A percentile compares a stretch with the other conserved stretches of the same genome.
These are phyloP conservation scores for Leucocoprinus birnbaumii DNA, from an alignment of 768 basidiomycete species.

Conservation along the genomic window DNA sequence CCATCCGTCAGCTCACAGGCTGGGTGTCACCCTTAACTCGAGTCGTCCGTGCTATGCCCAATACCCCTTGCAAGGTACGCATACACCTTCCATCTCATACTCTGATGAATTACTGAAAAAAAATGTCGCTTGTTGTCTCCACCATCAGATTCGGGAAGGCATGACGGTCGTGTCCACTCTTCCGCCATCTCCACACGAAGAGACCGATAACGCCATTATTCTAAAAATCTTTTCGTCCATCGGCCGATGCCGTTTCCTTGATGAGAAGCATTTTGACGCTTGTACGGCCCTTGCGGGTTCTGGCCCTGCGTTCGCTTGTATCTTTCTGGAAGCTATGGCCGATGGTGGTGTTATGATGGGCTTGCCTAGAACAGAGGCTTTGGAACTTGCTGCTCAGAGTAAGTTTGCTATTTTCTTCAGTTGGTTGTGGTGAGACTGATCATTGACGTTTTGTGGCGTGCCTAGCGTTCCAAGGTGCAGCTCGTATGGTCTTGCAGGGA, in stretches of 20 bases:
- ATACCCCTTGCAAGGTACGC: constrained; percentile 90
- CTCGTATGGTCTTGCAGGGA: constrained; percentile 88
- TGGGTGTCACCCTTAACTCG: constrained; percentile 79
- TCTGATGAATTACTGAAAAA: background rate
- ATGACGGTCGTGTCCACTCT: constrained; percentile 93
- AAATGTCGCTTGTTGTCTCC: background rate
- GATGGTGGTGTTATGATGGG: constrained; percentile 99
- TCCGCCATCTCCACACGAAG: constrained; percentile 45
- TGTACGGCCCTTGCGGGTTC: constrained; percentile 96
- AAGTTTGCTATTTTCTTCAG: constrained; percentile 18
- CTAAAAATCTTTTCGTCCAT: constrained; percentile 96
- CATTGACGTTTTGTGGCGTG: constrained; percentile 1
- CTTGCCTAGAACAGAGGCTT: constrained; percentile 85
- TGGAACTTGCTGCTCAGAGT: constrained; percentile 97
- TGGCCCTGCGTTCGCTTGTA: constrained; percentile 95
- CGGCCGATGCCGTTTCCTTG: constrained; percentile 92
- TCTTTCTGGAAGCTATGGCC: constrained; percentile 97
- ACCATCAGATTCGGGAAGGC: constrained; percentile 88
- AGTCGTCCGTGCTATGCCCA: constrained; percentile 97
- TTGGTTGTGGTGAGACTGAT: background rate
- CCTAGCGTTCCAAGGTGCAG: constrained; percentile 91
- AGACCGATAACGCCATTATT: constrained; percentile 68
- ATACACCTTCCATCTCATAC: background rate
- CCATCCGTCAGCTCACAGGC: constrained; percentile 70
- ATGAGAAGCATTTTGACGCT: constrained; percentile 98